Evolutionary conservation across 2,329 filamentous ascomycete genomes (phyloP).

Genomic region (Chrysosporium keratinophilum): DNA sequence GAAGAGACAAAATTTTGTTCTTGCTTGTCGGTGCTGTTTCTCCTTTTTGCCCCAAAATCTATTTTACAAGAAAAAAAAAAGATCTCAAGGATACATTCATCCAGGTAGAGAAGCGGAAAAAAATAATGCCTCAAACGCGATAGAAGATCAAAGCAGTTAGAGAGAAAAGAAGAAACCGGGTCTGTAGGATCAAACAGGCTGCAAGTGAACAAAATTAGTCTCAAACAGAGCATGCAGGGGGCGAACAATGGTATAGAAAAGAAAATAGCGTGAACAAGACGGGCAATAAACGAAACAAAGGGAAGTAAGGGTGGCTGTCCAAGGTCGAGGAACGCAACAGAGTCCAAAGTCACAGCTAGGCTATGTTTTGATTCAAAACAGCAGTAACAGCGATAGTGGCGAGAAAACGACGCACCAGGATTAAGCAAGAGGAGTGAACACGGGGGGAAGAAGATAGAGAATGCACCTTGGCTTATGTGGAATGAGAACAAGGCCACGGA

Average conservation of each 20-base stretch:
- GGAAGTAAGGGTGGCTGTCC: background rate
- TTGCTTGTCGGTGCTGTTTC: background rate
- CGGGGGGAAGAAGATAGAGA: background rate
- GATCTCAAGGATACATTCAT: slow-evolving; percentile 13
- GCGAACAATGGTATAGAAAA: slow-evolving; percentile 3
- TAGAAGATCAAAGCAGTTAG: slow-evolving; percentile 3
- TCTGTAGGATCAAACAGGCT: background rate
- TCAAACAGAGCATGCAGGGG: slow-evolving; percentile 16
- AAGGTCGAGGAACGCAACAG: background rate
- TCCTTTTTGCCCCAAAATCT: slow-evolving; percentile 19
- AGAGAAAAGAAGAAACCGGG: slow-evolving; percentile 12
- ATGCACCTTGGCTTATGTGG: slow-evolving; percentile 1
- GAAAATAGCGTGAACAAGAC: slow-evolving; percentile 16
- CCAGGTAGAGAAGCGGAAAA: slow-evolving; percentile 21
- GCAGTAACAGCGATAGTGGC: background rate
- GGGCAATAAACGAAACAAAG: slow-evolving; percentile 14
- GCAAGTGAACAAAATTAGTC: slow-evolving; percentile 3
- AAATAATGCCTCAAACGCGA: slow-evolving; percentile 15
- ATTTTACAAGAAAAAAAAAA: slow-evolving; percentile 24
- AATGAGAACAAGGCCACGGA: slow-evolving; percentile 4
- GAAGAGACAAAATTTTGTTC: background rate
- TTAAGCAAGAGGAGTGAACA: background rate
- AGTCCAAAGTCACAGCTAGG: background rate
- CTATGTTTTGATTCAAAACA: background rate
- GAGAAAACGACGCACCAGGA: background rate